Conservation (phyloP, 805 yeast genomes). For the Ogataea ramenticola region DNA sequence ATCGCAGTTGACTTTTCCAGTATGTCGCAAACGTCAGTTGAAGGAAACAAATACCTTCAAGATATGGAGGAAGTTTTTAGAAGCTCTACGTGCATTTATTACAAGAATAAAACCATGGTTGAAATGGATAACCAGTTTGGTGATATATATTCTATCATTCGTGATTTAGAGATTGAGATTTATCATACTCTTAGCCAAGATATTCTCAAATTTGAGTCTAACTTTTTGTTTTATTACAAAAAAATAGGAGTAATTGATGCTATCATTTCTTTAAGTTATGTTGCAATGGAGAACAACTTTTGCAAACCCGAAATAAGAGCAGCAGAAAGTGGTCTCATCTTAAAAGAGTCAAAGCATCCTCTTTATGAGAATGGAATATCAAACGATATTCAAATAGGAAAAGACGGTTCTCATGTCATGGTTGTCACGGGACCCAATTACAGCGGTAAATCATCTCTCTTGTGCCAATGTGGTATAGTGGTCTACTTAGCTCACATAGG, state of each 20-base stretch:
- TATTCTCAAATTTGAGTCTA: slow-evolving; percentile 7
- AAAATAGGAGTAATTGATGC: slow-evolving; percentile 31
- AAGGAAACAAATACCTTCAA: neutral
- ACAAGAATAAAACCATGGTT: slow-evolving; percentile 24
- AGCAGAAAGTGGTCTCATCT: slow-evolving; percentile 8
- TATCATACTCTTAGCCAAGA: slow-evolving; percentile 23
- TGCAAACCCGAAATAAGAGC: slow-evolving; percentile 26
- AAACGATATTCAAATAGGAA: slow-evolving; percentile 23
- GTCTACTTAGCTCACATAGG: slow-evolving; percentile 48
- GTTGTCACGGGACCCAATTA: slow-evolving; percentile 44
- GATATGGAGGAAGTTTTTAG: slow-evolving; percentile 31
- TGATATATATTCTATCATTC: slow-evolving; percentile 32
- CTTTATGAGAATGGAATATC: slow-evolving; percentile 34
- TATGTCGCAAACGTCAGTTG: slow-evolving; percentile 5
- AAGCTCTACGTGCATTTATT: slow-evolving; percentile 30
- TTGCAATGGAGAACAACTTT: slow-evolving; percentile 21
- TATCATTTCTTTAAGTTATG: slow-evolving; percentile 26
- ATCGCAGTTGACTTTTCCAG: slow-evolving; percentile 14
- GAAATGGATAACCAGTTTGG: slow-evolving; percentile 32
- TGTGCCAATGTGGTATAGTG: slow-evolving; percentile 41
- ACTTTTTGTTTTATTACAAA: slow-evolving; percentile 14
- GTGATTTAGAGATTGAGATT: slow-evolving; percentile 36
- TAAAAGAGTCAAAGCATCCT: slow-evolving; percentile 39
- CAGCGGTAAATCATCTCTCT: slow-evolving; percentile 46
- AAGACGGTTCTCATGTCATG: slow-evolving; percentile 14